Conservation (phyloP, 208 protist genomes). For the Paratrypanosoma confusum region DNA sequence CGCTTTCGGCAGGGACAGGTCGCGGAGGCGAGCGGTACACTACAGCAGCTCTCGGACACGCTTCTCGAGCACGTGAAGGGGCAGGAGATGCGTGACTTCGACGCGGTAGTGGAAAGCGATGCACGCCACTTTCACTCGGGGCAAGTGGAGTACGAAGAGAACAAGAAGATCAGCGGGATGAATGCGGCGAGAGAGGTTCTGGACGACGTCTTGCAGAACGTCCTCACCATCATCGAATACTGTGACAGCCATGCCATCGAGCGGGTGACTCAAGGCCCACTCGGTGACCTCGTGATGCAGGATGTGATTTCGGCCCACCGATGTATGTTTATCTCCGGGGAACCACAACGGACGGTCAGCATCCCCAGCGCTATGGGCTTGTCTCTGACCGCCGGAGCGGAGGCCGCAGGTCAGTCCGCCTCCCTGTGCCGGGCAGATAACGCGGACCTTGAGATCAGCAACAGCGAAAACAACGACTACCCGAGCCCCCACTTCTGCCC, state of each 20-base stretch:
- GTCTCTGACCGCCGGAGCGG: too few relatives aligned
- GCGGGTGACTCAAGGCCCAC: conserved; percentile 13
- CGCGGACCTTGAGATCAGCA: too few relatives aligned
- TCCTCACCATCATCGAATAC: conserved; percentile 22
- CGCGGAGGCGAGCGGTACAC: conserved; percentile 26
- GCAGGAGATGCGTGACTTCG: conserved; percentile 36
- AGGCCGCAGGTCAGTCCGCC: too few relatives aligned
- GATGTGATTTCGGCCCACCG: conserved; percentile 10
- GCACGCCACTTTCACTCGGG: conserved; percentile 31
- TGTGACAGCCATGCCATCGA: conserved; percentile 23
- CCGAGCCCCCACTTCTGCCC: too few relatives aligned
- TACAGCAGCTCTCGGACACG: conserved; percentile 19
- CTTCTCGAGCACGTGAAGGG: conserved; percentile 28
- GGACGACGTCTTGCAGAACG: conserved; percentile 15
- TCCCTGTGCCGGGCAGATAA: too few relatives aligned
- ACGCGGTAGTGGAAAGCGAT: conserved; percentile 38
- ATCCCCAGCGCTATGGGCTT: too few relatives aligned
- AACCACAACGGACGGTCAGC: too few relatives aligned
- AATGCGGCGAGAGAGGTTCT: conserved; percentile 21
- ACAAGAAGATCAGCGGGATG: conserved; percentile 9
- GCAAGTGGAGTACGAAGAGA: conserved; percentile 10
- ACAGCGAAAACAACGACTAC: too few relatives aligned
- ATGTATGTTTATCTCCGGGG: neutral
- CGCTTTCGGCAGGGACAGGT: conserved; percentile 43
- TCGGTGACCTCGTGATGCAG: conserved; percentile 20